Base-by-base conservation (phyloP, 2,329 filamentous ascomycete species). In the Botrytis byssoidea region DNA sequence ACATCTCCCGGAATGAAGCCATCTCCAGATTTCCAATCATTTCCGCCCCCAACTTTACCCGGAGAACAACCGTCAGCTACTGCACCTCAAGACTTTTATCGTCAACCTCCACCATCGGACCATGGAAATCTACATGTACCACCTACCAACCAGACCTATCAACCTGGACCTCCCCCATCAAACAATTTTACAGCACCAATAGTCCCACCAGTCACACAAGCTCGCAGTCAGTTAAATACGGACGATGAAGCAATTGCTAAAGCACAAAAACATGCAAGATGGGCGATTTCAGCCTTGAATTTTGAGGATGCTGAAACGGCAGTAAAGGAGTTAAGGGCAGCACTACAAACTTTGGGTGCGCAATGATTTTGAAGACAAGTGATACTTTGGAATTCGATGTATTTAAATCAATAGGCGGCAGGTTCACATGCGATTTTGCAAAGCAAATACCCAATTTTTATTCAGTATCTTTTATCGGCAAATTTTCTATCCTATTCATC, bases 241-340 rank as follows among this genome's bases (percentile, higher is more conserved):
- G 93, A 97, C 76, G 91, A 94, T 76, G 85, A 87, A 74, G 86
- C 92, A 0, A 91, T 98, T 51, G 85, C 89, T 51, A 88, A 91
- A 78, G 95, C 96, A 7, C 94, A 97, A 82, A 99, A 98, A 81
- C 96, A 98, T 84, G 95, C 95, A 3, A 94, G 94, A 79, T 99
- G 94, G 93, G 96, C 96, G 0, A 97, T 98, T 60, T 98, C 95
- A 18, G 96, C 96, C 0, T 84, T 99, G 66, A 97, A 98, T 79
- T 99, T 99, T 82, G 96, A 99, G 78, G 96, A 99, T 81, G 92
- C 97, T 2, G 87, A 91, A 1, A 99, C 96, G 0, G 96, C 96
- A 0, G 91, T 98, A 7, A 91, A 91, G 79, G 95, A 99, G 81
- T 82, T 99, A 75, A 89, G 89, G 70, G 90, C 89, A 74, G 96